phyloP scores from a whole-genome alignment of 148 eudicot genomes.

The Chenopodium quinoa region DNA sequence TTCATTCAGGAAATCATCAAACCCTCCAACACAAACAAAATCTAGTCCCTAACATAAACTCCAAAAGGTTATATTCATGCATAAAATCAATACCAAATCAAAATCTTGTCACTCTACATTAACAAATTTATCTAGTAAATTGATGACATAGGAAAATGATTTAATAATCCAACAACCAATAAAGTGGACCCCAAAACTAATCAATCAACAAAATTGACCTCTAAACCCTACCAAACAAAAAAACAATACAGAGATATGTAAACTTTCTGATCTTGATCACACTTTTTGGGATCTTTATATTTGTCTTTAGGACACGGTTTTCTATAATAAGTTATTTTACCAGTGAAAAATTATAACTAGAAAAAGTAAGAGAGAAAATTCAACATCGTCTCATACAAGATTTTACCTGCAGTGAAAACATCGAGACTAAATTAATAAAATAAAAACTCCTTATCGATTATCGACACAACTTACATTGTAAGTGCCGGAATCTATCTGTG shows the following conservation, averaged over 20 bases:
- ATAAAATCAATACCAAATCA: background rate
- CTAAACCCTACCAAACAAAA: background rate
- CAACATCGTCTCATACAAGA: background rate
- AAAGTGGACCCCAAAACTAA: background rate
- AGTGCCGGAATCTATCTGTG: conserved; percentile 28
- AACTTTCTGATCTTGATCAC: background rate
- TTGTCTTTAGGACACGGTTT: too few species aligned
- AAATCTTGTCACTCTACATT: background rate
- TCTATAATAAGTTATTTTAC: too few species aligned
- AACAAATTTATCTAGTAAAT: background rate
- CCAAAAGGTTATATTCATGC: background rate
- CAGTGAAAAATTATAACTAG: too few species aligned
- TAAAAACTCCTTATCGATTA: background rate
- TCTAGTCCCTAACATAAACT: background rate
- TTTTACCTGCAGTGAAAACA: background rate
- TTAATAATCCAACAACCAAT: background rate
- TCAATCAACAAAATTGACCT: background rate
- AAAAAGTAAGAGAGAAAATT: too few species aligned
- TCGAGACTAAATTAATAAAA: background rate
- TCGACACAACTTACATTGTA: conserved; percentile 40
- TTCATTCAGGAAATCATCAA: background rate
- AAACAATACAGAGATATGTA: background rate
- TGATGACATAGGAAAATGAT: background rate
- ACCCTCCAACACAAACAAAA: background rate
- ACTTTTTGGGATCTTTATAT: background rate